Evolutionary conservation across 163 green algal species (phyloP).

Genomic region (Chlamydomonas reinhardtii): DNA sequence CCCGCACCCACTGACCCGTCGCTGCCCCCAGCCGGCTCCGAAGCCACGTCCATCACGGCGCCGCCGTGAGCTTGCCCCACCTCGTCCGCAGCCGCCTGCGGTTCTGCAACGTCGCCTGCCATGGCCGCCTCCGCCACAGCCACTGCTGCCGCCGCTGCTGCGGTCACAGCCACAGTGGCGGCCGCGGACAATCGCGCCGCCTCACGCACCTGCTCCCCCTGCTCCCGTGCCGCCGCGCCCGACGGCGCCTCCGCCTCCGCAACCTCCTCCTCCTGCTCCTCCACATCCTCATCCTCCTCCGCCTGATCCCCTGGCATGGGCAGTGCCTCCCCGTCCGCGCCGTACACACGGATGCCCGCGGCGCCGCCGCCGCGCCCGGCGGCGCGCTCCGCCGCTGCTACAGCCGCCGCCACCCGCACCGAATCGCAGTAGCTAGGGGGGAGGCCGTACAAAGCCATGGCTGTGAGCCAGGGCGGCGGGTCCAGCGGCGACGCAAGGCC

Average conservation of each 20-base stretch:
- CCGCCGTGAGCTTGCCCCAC: too few relatives aligned
- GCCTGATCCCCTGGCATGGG: background rate
- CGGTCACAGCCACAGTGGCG: too few relatives aligned
- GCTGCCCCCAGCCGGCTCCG: too few relatives aligned
- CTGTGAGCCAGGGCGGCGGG: conserved; percentile 12
- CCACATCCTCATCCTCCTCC: background rate
- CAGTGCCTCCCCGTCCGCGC: background rate
- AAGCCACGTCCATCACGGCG: too few relatives aligned
- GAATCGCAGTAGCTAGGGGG: conserved; percentile 6
- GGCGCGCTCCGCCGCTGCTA: background rate
- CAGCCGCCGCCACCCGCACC: background rate
- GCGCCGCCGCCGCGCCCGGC: background rate
- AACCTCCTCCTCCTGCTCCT: background rate
- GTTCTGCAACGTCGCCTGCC: too few relatives aligned
- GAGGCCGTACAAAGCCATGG: conserved; percentile 10
- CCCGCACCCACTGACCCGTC: too few relatives aligned
- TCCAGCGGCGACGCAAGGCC: background rate
- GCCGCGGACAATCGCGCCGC: too few relatives aligned
- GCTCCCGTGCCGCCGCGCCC: too few relatives aligned
- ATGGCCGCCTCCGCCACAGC: too few relatives aligned
- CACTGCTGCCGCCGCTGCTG: too few relatives aligned
- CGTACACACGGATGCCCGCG: background rate
- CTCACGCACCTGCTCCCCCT: background rate
- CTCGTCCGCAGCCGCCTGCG: too few relatives aligned
- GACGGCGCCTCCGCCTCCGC: too few relatives aligned